Evolutionary conservation across 192 early-diverging fungal genomes (phyloP), one percentile per base, ranked within the genome.

Genomic region (Backusella westeae): DNA sequence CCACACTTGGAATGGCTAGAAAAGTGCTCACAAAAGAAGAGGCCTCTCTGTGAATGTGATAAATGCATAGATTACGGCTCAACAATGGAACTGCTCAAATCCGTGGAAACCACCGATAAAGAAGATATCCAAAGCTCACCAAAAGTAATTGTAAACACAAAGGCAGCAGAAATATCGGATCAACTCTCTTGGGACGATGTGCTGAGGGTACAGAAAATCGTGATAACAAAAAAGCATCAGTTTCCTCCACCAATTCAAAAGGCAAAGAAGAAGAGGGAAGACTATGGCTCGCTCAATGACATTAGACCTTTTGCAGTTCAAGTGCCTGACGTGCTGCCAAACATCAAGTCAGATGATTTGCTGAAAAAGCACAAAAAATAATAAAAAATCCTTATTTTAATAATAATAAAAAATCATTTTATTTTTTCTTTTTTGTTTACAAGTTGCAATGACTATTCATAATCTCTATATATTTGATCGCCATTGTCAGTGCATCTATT

Each of bases 401-500:
- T 59, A 29, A 59, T 10, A n/a, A 23, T 9, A 56, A 10, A 59
- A 23, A 59, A 26, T 23, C 0, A 59, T 59, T 26, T 59, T 23
- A 8, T 26, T 53, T 53, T 53, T 0, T 39, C 38, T 39, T 39
- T 12, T 39, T 39, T 39, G 8, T 39, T 12, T 39, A 0, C 9
- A 39, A 39, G 3, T 12, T 39, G 3, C 36, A 63, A 82, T 83
- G 82, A 83, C 82, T 21, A 93, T 97, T 52, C 91, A 96, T 89
- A 92, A 91, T 77, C 83, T 98, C 34, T 94, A 96, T 81, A 95
- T 98, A 72, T 98, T 98, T 83, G 95, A 98, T 87, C 87, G 94
- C 12, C 94, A 96, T 82, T 98, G 96, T 79, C 88, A 91, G 36
- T 95, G 94, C 85, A 91, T 98, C 72, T 98, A 91, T 83, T 96